These are phyloP conservation scores for Lachancea quebecensis DNA, from an alignment of 805 yeast species.

Conservation along the genomic window DNA sequence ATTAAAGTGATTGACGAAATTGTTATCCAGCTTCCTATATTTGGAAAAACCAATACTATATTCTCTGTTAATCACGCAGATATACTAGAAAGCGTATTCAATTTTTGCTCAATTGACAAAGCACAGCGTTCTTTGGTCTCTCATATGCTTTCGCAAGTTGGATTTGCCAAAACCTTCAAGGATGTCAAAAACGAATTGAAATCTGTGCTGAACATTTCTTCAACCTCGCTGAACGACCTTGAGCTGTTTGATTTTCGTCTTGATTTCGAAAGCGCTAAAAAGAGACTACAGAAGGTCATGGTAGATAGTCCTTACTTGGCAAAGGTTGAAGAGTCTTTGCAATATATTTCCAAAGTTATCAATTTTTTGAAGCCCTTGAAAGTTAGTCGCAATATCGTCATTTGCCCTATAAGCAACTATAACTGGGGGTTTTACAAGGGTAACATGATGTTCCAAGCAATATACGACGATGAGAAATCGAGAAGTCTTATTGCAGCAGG, in stretches of 20 bases:
- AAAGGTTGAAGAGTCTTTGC: constrained; percentile 56
- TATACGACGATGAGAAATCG: constrained; percentile 51
- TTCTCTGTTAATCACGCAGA: constrained; percentile 76
- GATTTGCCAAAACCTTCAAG: constrained; percentile 56
- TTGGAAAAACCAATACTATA: constrained; percentile 46
- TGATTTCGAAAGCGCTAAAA: constrained; percentile 58
- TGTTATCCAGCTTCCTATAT: constrained; percentile 57
- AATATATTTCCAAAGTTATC: constrained; percentile 54
- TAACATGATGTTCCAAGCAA: constrained; percentile 85
- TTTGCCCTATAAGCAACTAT: constrained; percentile 81
- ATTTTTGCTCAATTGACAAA: constrained; percentile 73
- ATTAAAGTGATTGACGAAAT: constrained; percentile 76
- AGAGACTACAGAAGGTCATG: constrained; percentile 61
- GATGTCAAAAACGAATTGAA: constrained; percentile 51
- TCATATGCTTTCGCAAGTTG: constrained; percentile 67
- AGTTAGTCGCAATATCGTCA: constrained; percentile 46
- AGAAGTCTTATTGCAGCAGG: constrained; percentile 72
- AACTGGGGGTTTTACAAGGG: constrained; percentile 70
- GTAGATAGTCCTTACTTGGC: constrained; percentile 60
- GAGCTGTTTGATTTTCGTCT: constrained; percentile 71
- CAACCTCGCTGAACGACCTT: constrained; percentile 76
- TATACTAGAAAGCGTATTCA: constrained; percentile 65
- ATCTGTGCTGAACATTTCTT: constrained; percentile 65
- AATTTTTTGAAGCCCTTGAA: constrained; percentile 51
- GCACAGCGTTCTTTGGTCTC: constrained; percentile 67